Conservation (phyloP, 106 monocot species). For the Dendrobium huoshanense region DNA sequence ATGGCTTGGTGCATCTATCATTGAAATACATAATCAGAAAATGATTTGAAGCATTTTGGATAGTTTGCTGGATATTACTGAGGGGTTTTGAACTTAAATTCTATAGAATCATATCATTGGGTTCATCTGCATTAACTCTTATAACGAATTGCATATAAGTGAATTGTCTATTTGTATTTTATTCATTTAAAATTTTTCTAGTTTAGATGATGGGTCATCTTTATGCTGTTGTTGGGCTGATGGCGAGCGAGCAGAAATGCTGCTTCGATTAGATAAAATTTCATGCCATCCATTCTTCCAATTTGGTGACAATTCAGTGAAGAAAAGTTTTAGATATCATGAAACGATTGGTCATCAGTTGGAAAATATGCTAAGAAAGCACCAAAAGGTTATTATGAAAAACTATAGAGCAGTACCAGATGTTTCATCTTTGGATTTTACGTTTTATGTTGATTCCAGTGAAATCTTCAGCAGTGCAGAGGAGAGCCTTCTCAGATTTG, state of each 20-base stretch:
- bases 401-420: slow-evolving; percentile 42
- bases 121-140: background rate
- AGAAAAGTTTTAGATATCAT: background rate
- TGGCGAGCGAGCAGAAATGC: slow-evolving; percentile 33
- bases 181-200: slow-evolving; percentile 6
- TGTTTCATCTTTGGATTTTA: slow-evolving; percentile 28
- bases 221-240: slow-evolving; percentile 79
- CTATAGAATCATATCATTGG: background rate
- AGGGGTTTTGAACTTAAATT: too few species aligned
- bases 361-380: slow-evolving; percentile 55
- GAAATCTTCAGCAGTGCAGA: slow-evolving; percentile 47
- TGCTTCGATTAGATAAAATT: slow-evolving; percentile 59
- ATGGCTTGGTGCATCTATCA: background rate
- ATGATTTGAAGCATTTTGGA: background rate
- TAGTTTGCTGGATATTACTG: too few species aligned
- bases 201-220: slow-evolving; percentile 80
- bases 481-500: slow-evolving; percentile 45
- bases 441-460: slow-evolving; percentile 31
- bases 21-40: background rate
- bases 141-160: background rate
- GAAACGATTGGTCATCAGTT: slow-evolving; percentile 38
- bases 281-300: slow-evolving; percentile 14
- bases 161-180: background rate
- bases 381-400: slow-evolving; percentile 39
- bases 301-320: slow-evolving; percentile 2